Evolutionary conservation across 2,329 filamentous ascomycete genomes (phyloP), one percentile per base, ranked within the genome.

Genomic region (Colletotrichum graminicola): DNA sequence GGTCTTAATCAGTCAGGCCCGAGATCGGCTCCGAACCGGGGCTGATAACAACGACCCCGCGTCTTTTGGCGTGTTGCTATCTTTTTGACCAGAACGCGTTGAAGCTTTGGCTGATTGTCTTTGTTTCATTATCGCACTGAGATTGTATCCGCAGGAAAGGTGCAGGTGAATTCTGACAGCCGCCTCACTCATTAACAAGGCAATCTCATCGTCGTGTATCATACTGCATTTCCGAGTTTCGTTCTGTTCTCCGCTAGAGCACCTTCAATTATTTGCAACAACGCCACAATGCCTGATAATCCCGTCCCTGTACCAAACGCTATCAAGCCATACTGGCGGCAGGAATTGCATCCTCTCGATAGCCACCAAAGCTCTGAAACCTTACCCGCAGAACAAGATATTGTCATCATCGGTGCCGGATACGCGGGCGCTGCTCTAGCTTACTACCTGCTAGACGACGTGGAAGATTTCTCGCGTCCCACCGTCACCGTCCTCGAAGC

Each of bases 371-470:
- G 62, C 43, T 63, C 73, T 3, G 63, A 67, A 18, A 49, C 32
- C 2, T n/a, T 74, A 39, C 73, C 72, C n/a, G 3, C 51, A 21
- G 52, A 67, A 51, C 59, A 68, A 47, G 64, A 74, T 36, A 54
- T 72, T 26, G 72, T 74, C 54, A 73, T 74, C 32, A 68, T 73
- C 43, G 73, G 73, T 11, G 71, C 67, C 14, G 73, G 73, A 0
- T 74, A 68, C 41, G 41, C 72, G 0, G 73, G 71, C n/a, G 62
- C 59, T 14, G 47, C 73, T 21, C 14, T 72, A 5, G 67, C 71
- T 5, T 55, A 62, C 14, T 65, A 67, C 16, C 41, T 71, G 8
- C 56, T 62, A 14, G 62, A 74, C 6, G 71, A 45, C 1, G 18
- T 54, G 2, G 36, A 63, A 10, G 39, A 41, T 18, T 23, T 29